Percentiles rank a stretch among this genome's conserved stretches.
Evolutionary conservation across 805 yeast species (phyloP).

Genomic region (Saccharomycopsis javanensis): DNA sequence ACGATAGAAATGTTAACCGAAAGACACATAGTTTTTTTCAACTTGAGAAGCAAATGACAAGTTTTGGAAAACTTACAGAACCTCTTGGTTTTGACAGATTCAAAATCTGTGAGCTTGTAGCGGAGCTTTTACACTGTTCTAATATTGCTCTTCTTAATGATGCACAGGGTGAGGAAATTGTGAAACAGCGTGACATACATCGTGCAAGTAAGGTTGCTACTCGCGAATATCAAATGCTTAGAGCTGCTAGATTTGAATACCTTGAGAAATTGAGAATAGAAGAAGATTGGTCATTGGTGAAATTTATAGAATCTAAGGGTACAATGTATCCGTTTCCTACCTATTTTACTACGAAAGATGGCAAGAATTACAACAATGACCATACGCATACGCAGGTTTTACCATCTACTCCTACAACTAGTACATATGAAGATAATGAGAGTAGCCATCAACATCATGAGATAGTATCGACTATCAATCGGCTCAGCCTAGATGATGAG

Average conservation of each 20-base stretch:
- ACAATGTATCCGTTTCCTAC: neutral
- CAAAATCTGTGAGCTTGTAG: constrained; percentile 83
- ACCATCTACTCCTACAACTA: neutral
- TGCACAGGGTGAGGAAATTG: constrained; percentile 55
- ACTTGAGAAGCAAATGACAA: constrained; percentile 28
- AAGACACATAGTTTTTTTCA: constrained; percentile 3
- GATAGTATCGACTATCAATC: constrained; percentile 13
- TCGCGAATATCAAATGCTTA: constrained; percentile 22
- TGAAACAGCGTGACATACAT: constrained; percentile 57
- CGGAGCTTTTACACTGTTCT: constrained; percentile 93
- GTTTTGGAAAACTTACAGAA: constrained; percentile 46
- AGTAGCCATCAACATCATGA: constrained; percentile 1
- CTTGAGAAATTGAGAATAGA: constrained; percentile 7
- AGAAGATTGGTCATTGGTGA: constrained; percentile 12
- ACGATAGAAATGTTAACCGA: neutral
- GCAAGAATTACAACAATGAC: neutral
- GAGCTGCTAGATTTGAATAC: constrained; percentile 14
- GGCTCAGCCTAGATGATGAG: constrained; percentile 18
- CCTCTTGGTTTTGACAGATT: constrained; percentile 88
- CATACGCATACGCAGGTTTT: neutral
- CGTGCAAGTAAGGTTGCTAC: constrained; percentile 41
- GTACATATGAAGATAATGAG: neutral
- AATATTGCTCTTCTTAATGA: constrained; percentile 90
- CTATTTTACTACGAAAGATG: neutral
- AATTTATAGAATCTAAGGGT: neutral